Evolutionary conservation across 1,139 yeast genomes (phyloP).

Genomic region (Keqinozyma sinolaborantium): DNA sequence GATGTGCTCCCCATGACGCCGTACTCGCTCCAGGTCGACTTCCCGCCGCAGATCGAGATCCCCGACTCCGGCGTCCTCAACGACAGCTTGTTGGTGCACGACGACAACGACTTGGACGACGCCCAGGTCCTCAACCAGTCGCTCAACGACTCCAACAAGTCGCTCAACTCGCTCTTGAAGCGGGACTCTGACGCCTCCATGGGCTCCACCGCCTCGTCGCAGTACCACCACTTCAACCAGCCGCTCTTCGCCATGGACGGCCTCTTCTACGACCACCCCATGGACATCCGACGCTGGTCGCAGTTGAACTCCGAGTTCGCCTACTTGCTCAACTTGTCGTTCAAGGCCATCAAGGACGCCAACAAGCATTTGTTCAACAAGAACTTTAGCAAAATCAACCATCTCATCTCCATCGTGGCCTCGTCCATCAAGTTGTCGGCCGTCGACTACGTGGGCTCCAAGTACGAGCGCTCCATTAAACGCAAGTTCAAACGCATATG

Average conservation of each 20-base stretch:
- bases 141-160: slow-evolving; percentile 1
- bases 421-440: slow-evolving; percentile 51
- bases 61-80: slow-evolving; percentile 25
- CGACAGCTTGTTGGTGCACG: slow-evolving; percentile 18
- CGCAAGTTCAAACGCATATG: slow-evolving; percentile 49
- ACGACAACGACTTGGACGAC: slow-evolving; percentile 3
- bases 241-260: slow-evolving; percentile 40
- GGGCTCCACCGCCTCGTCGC: slow-evolving; percentile 20
- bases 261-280: slow-evolving; percentile 52
- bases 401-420: slow-evolving; percentile 44
- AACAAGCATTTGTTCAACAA: slow-evolving; percentile 50
- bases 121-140: slow-evolving; percentile 1
- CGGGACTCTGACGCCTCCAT: slow-evolving; percentile 41
- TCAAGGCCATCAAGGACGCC: slow-evolving; percentile 46
- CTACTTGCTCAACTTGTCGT: slow-evolving; percentile 42
- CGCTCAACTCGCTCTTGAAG: slow-evolving; percentile 27
- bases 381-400: slow-evolving; percentile 49
- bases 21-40: slow-evolving; percentile 16
- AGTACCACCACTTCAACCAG: slow-evolving; percentile 41
- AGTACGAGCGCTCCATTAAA: slow-evolving; percentile 43
- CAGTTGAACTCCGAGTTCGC: slow-evolving; percentile 44
- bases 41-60: slow-evolving; percentile 20
- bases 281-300: slow-evolving; percentile 60
- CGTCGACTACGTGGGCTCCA: slow-evolving; percentile 43
- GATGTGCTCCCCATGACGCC: slow-evolving; percentile 47